Evolutionary conservation across 2,329 filamentous ascomycete genomes (phyloP), one percentile per base, ranked within the genome.

Genomic region (Exophiala sp.): DNA sequence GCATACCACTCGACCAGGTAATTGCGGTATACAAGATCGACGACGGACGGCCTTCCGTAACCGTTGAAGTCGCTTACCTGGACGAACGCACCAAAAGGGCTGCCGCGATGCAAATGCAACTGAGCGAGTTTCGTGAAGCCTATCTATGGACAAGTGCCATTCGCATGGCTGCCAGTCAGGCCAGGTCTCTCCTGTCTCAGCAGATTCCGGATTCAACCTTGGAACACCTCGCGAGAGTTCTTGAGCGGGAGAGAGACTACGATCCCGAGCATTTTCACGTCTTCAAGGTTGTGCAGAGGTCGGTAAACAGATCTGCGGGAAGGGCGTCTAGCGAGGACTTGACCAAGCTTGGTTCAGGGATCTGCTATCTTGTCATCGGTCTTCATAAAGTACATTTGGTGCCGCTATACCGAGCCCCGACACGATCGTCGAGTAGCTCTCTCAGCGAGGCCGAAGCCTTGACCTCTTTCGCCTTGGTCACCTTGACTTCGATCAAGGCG

Each of bases 301-400:
- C 77, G n/a, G 67, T 73, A 10, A 71, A 72, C 57, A 83, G 82
- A 65, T 70, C 73, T 14, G 68, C 70, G 24, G 70, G 72, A 27
- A 71, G 78, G 46, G 75, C 80, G 2, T 83, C 83, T 6, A 77
- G 78, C 13, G 83, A 86, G 52, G 83, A 86, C 58, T 65, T 86
- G 37, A 74, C 79, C 42, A 86, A 85, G 61, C 66, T 82, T 22
- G 76, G 76, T 32, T 80, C 81, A 8, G 80, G 77, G 8, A 77
- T 84, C 19, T 85, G 79, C 65, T 85, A 85, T 62, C 73, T 87
- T 55, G 82, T 79, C 5, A 75, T 87, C 62, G 83, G 83, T 16
- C 74, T 83, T 24, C 81, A 86, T 68, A 84, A 83, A 63, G 68
- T 86, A 27, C 83, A 86, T 66, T 61, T 87, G 42, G 75, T 87